Base-by-base conservation (phyloP, 257 asterid species). In the Solanum sejunctum region DNA sequence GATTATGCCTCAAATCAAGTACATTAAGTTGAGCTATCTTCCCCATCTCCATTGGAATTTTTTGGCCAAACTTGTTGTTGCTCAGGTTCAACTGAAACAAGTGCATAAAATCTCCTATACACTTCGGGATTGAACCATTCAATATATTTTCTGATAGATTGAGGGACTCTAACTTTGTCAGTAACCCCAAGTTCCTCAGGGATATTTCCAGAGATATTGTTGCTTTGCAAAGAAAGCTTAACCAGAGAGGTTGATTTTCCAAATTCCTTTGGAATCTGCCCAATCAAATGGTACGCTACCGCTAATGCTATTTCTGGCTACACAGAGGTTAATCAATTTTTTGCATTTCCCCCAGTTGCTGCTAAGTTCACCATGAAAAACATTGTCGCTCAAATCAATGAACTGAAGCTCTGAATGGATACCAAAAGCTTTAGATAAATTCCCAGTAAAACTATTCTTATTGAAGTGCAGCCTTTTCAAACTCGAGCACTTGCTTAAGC, bases 391-490 rank as follows among this genome's bases (percentile, higher is more conserved):
- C 57, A 54, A 54, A 54, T 54, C 0, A 54, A 54, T 54, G 57
- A 54, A 54, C 20, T 0, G 18, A 5, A 52, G 18, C 2, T 52
- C 6, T 13, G 57, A 8, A 52, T 0, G 1, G 57, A 52, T 52
- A 1, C 57, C 57, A 52, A 52, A 52, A 52, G 57, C 57, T 12
- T 52, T 8, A 13, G 57, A 52, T 0, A 52, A 52, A 52, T 13
- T 52, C 8, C 57, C 57, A 52, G 8, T 52, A 2, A 52, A 52
- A 13, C 18, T 52, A 20, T 52, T 52, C 8, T 52, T 52, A 1
- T 12, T 5, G 0, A 13, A 52, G 20, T 0, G 18, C 0, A 52
- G 0, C 20, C 57, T 0, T 52, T 52, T 52, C 1, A 52, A 4
- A 52, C 57, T 52, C 3, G 57, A 52, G 18, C 20, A 52, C 0